These are phyloP conservation scores for Sinapis alba DNA, from an alignment of 441 rosid species.

Conservation along the genomic window DNA sequence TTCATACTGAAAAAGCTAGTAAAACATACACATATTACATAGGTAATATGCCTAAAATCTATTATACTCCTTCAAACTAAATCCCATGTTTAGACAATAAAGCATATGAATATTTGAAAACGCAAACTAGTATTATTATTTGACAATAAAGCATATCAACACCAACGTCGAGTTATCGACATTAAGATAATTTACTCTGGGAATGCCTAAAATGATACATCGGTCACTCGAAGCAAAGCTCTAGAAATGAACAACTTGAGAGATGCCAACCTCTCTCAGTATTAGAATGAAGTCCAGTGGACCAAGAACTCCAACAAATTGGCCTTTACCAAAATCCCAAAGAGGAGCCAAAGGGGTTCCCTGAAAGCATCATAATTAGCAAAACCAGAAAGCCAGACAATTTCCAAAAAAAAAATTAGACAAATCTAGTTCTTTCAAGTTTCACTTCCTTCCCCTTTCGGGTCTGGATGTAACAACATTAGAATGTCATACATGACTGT, in stretches of 20 bases:
- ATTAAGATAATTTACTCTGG: not conserved
- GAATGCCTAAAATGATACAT: not conserved
- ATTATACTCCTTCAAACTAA: not conserved
- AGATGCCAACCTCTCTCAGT: conserved; percentile 62
- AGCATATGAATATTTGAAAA: conserved; percentile 8
- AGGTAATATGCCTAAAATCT: conserved; percentile 1
- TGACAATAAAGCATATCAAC: not conserved
- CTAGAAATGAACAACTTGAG: not conserved
- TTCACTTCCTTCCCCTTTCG: conserved; percentile 19
- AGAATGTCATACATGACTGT: conserved; percentile 14
- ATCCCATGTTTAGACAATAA: not conserved
- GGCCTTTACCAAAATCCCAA: conserved; percentile 65
- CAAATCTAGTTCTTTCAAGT: not conserved
- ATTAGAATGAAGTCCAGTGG: conserved; percentile 78
- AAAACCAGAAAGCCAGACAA: conserved; percentile 29
- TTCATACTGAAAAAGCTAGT: not conserved
- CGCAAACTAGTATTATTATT: not conserved
- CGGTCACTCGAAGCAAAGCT: conserved; percentile 2
- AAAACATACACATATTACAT: conserved; percentile 9
- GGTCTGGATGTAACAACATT: conserved; percentile 29
- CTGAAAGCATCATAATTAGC: conserved; percentile 56
- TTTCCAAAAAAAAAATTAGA: not conserved
- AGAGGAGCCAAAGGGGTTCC: conserved; percentile 79
- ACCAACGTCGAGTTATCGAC: not conserved
- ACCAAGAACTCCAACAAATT: conserved; percentile 77